Base-by-base conservation (phyloP, 495 filamentous ascomycete species). In the Neurospora sp. region DNA sequence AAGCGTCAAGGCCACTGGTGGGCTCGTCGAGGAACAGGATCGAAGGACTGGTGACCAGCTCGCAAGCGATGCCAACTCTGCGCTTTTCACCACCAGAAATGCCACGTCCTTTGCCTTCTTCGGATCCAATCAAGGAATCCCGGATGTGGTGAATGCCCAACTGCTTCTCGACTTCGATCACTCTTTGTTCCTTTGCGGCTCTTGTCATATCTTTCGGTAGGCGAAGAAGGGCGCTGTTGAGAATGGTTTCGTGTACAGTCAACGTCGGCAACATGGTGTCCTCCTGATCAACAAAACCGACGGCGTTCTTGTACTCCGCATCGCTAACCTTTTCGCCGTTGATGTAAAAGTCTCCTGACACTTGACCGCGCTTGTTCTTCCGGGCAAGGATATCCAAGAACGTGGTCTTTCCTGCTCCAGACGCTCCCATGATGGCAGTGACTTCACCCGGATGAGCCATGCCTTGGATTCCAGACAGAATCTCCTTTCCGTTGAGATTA, bases 51-150 rank as follows among this genome's bases (percentile, higher is more conserved):
- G 96, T 99, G 72, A 99, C 96, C 74, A 99, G 86, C 79, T 99
- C 96, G 83, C 96, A 98, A 74, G 96, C 96, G 81, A 99, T 99
- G 10, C 94, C 94, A 66, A 99, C 96, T 75, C 96, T 88, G 71
- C 96, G 89, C 83, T 98, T 98, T 82, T 99, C 96, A 74, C 96
- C 96, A 69, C 96, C 96, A 70, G 96, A 99, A 41, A 99, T 97
- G 27, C 96, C 96, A 69, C 96, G 93, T 12, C 94, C 93, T 72
- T 90, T 92, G 70, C 94, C 93, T 84, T 99, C 96, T 83, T 98
- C 96, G 1, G 95, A 98, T n/a, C 96, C 96, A 77, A 99, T 97
- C 39, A 97, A 81, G 70, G 97, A 96, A 81, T 99, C 92, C 62
- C 91, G 92, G 75, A 99, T 99, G 77, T 92, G 89, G 74, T 91